phyloP scores from a whole-genome alignment of 2,329 filamentous ascomycete species.

The Fusarium coffeatum region DNA sequence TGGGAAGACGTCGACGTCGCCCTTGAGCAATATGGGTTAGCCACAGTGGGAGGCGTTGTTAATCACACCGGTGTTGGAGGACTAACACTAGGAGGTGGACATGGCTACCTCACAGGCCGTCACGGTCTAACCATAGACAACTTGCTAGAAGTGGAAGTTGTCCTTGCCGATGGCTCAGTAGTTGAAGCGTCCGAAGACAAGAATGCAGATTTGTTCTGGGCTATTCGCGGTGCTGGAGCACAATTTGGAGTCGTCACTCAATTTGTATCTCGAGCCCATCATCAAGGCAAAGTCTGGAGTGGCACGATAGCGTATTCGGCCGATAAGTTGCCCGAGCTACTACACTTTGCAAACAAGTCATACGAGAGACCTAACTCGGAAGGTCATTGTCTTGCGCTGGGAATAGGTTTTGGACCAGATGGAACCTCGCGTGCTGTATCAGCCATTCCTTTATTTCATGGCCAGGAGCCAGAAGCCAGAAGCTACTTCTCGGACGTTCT shows the following conservation, averaged over 20 bases:
- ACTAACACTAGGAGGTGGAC: constrained; percentile 67
- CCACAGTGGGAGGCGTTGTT: constrained; percentile 70
- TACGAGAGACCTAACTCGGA: constrained; percentile 26
- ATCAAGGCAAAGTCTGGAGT: constrained; percentile 49
- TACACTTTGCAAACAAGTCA: constrained; percentile 40
- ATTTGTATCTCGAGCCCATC: constrained; percentile 49
- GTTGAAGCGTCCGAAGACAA: constrained; percentile 54
- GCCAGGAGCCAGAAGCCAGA: constrained; percentile 26
- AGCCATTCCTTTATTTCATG: constrained; percentile 41
- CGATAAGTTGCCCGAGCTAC: constrained; percentile 42
- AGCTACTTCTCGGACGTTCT: constrained; percentile 40
- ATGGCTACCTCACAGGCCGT: constrained; percentile 65
- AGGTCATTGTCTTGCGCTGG: constrained; percentile 43
- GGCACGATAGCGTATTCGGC: constrained; percentile 45
- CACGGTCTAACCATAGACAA: constrained; percentile 64
- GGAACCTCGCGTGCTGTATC: constrained; percentile 28
- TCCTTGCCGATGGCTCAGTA: constrained; percentile 53
- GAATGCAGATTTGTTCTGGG: constrained; percentile 61
- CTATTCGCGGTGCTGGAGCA: constrained; percentile 60
- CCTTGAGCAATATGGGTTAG: constrained; percentile 61
- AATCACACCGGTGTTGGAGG: constrained; percentile 72
- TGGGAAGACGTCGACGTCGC: constrained; percentile 67
- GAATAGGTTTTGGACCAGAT: constrained; percentile 39
- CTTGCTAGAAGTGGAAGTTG: constrained; percentile 53
- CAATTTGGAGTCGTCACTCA: constrained; percentile 58